These are phyloP conservation scores for Pyricularia sp. DNA, from an alignment of 2,329 filamentous ascomycete genomes.

Conservation along the genomic window DNA sequence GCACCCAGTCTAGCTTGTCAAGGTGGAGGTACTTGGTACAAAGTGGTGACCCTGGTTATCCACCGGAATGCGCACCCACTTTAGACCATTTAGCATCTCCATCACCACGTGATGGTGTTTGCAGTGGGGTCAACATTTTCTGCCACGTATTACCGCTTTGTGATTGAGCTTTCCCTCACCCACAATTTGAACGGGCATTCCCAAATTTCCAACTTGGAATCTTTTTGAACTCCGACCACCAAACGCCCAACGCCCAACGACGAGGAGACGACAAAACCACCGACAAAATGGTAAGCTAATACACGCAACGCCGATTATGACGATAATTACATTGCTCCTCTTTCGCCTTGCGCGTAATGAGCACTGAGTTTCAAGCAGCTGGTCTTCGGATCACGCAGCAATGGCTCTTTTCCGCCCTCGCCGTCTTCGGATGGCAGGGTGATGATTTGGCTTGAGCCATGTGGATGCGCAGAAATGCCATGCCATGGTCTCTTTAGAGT, in stretches of 20 bases:
- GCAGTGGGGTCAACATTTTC: neutral
- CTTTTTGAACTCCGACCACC: neutral
- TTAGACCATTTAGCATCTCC: neutral
- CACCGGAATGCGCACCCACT: neutral
- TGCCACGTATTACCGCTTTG: neutral
- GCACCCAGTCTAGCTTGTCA: neutral
- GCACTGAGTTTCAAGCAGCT: conserved; percentile 6
- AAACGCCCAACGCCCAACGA: neutral
- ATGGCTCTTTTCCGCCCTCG: conserved; percentile 23
- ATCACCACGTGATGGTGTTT: neutral
- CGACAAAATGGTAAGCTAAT: conserved; percentile 51
- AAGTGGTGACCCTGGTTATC: neutral
- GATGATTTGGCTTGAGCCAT: conserved; percentile 58
- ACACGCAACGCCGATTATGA: conserved; percentile 15
- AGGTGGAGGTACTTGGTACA: neutral
- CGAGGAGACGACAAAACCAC: conserved; percentile 38
- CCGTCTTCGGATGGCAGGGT: conserved; percentile 32
- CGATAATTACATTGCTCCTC: conserved; percentile 17
- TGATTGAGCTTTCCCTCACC: neutral
- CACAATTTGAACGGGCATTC: neutral
- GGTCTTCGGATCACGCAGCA: conserved; percentile 18
- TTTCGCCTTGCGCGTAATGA: neutral
- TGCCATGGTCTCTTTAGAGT: conserved; percentile 74
- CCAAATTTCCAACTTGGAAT: neutral
- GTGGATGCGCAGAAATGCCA: conserved; percentile 43